A percentile compares a stretch with the other conserved stretches of the same genome.
Conservation (phyloP, 352 stramenopile genomes). For the Peronospora destructor region DNA sequence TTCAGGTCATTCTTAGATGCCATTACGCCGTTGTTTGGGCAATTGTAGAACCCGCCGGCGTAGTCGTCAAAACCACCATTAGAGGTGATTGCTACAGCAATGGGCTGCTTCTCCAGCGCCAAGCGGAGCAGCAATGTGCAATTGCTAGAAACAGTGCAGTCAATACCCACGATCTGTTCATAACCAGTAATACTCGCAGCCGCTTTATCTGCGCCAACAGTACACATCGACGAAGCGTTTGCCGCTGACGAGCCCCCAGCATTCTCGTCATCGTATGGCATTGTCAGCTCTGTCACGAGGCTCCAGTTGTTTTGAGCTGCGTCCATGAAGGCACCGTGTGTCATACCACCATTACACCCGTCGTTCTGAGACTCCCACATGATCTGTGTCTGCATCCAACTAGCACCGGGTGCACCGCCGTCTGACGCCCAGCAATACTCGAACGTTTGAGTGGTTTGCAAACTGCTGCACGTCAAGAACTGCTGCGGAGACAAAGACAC, state of each 20-base stretch:
- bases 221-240: slow-evolving; percentile 29
- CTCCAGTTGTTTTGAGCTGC: slow-evolving; percentile 54
- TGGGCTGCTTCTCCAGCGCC: slow-evolving; percentile 54
- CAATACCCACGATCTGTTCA: slow-evolving; percentile 52
- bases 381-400: slow-evolving; percentile 59
- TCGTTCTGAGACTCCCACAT: slow-evolving; percentile 75
- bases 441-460: slow-evolving; percentile 64
- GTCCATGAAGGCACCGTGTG: slow-evolving; percentile 72
- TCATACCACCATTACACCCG: slow-evolving; percentile 78
- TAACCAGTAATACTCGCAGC: slow-evolving; percentile 68
- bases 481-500: slow-evolving; percentile 73
- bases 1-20: slow-evolving; percentile 67
- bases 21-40: slow-evolving; percentile 57
- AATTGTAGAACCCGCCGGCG: slow-evolving; percentile 60
- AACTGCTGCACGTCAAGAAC: slow-evolving; percentile 62
- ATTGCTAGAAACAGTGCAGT: slow-evolving; percentile 50
- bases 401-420: slow-evolving; percentile 35
- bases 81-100: slow-evolving; percentile 73
- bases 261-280: slow-evolving; percentile 65
- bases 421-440: slow-evolving; percentile 69
- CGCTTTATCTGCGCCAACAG: slow-evolving; percentile 34
- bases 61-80: slow-evolving; percentile 69
- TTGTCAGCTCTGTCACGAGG: slow-evolving; percentile 59
- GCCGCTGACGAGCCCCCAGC: slow-evolving; percentile 21
- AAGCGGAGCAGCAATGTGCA: slow-evolving; percentile 46